Conservation (phyloP, 2,329 filamentous ascomycete genomes). For the Drechslerella stenobrocha region DNA sequence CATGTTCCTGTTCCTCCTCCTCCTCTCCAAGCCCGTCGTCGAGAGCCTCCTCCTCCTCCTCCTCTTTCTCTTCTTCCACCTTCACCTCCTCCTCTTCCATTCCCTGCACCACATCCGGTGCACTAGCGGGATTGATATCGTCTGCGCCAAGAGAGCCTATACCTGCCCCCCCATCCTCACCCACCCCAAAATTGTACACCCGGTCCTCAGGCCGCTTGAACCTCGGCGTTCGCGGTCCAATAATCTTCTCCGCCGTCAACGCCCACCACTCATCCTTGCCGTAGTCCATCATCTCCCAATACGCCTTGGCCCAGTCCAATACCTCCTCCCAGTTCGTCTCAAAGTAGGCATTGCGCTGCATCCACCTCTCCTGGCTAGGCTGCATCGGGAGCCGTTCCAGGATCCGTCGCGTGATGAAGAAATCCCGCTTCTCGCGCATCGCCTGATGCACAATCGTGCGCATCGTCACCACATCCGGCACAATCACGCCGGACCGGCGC, state of each 20-base stretch:
- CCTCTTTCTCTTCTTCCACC: neutral
- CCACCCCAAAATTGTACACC: neutral
- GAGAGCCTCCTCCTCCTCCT: neutral
- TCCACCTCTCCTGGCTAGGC: slow-evolving; percentile 10
- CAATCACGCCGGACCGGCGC: slow-evolving; percentile 20
- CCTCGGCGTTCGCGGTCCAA: slow-evolving; percentile 18
- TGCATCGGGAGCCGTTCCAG: slow-evolving; percentile 26
- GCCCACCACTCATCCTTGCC: slow-evolving; percentile 34
- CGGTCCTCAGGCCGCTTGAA: neutral
- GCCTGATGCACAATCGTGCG: slow-evolving; percentile 37
- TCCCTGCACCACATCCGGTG: neutral
- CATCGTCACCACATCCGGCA: slow-evolving; percentile 20
- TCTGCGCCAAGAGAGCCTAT: no score
- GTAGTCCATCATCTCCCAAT: slow-evolving; percentile 34
- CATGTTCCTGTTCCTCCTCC: neutral
- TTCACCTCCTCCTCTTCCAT: neutral
- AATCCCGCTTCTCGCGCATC: slow-evolving; percentile 35
- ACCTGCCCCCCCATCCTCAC: neutral
- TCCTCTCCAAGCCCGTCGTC: slow-evolving; percentile 2
- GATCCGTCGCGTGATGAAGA: slow-evolving; percentile 23
- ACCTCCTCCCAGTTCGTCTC: slow-evolving; percentile 27
- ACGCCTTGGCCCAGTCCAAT: slow-evolving; percentile 25
- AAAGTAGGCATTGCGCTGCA: slow-evolving; percentile 39
- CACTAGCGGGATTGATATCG: no score
- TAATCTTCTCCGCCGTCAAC: slow-evolving; percentile 17